Percentiles rank a stretch among this genome's conserved stretches.
These are phyloP conservation scores for Scedosporium boydii DNA, from an alignment of 2,329 filamentous ascomycete species.

Conservation along the genomic window DNA sequence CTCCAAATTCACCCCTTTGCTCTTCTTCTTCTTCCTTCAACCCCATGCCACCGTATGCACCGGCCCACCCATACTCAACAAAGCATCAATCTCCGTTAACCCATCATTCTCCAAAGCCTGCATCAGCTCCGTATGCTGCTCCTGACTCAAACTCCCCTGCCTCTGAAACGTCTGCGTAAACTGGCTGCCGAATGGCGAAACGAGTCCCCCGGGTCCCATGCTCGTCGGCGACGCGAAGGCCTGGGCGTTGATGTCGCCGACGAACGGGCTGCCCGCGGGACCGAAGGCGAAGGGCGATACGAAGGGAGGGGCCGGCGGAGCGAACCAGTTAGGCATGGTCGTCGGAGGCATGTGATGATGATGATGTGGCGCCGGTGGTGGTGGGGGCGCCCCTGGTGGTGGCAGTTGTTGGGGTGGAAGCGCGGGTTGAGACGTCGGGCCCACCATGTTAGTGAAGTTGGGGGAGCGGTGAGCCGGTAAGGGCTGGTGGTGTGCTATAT, in stretches of 20 bases:
- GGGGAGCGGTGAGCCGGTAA: not conserved
- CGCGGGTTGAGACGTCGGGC: not conserved
- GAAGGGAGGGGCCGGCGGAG: constrained; percentile 32
- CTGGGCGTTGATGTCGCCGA: constrained; percentile 22
- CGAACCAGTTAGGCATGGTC: constrained; percentile 42
- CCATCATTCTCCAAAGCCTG: constrained; percentile 64
- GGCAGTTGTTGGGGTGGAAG: not conserved
- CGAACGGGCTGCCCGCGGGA: constrained; percentile 30
- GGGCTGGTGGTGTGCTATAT: not conserved
- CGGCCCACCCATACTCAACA: constrained; percentile 33
- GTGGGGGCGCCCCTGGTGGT: constrained; percentile 7
- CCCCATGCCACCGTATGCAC: constrained; percentile 10
- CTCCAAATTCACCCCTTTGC: not conserved
- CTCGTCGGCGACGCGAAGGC: constrained; percentile 6
- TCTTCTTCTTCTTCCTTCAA: not conserved
- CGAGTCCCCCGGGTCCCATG: constrained; percentile 4
- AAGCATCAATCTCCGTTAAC: constrained; percentile 50
- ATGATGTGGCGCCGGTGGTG: constrained; percentile 26
- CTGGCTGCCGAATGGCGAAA: not conserved
- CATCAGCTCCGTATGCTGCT: constrained; percentile 79
- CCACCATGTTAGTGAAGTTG: not conserved
- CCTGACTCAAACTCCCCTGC: constrained; percentile 63
- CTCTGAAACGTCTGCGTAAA: constrained; percentile 22
- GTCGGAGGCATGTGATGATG: constrained; percentile 32
- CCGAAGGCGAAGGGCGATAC: constrained; percentile 43